Percentiles rank a stretch among this genome's conserved stretches.
Conservation (phyloP, 2,329 filamentous ascomycete species). For the Pezicula rhizophila region DNA sequence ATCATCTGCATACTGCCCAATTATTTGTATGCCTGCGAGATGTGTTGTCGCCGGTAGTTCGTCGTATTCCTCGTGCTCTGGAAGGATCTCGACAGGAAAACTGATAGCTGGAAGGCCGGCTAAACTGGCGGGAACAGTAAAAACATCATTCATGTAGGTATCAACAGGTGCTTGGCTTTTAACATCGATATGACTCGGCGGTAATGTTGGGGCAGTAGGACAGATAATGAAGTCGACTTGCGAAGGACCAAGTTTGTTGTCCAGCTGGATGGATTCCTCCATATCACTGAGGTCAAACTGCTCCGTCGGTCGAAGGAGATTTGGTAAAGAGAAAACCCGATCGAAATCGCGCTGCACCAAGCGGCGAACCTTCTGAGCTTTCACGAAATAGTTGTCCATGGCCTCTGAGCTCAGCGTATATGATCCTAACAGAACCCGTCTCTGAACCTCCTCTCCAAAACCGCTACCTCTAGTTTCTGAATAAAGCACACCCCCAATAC, state of each 20-base stretch:
- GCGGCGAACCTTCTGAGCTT: constrained; percentile 81
- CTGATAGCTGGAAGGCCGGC: constrained; percentile 87
- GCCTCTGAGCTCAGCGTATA: constrained; percentile 86
- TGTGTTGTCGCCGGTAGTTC: constrained; percentile 23
- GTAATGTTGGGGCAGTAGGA: constrained; percentile 75
- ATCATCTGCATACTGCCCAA: constrained; percentile 79
- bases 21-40: constrained; percentile 63
- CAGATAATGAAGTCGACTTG: constrained; percentile 82
- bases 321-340: constrained; percentile 61
- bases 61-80: constrained; percentile 26
- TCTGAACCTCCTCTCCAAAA: constrained; percentile 79
- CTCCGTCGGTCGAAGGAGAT: constrained; percentile 55
- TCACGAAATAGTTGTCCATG: constrained; percentile 94
- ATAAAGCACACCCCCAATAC: constrained; percentile 62
- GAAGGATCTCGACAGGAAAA: constrained; percentile 53
- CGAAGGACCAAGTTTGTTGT: constrained; percentile 50
- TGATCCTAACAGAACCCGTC: constrained; percentile 81
- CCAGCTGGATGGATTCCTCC: constrained; percentile 42
- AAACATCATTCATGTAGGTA: constrained; percentile 86
- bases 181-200: constrained; percentile 60
- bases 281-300: constrained; percentile 57
- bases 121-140: constrained; percentile 90
- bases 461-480: constrained; percentile 65
- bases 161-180: constrained; percentile 53
- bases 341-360: constrained; percentile 86